These are phyloP conservation scores for Candida odintsovae DNA, from an alignment of 805 yeast genomes.

Conservation along the genomic window DNA sequence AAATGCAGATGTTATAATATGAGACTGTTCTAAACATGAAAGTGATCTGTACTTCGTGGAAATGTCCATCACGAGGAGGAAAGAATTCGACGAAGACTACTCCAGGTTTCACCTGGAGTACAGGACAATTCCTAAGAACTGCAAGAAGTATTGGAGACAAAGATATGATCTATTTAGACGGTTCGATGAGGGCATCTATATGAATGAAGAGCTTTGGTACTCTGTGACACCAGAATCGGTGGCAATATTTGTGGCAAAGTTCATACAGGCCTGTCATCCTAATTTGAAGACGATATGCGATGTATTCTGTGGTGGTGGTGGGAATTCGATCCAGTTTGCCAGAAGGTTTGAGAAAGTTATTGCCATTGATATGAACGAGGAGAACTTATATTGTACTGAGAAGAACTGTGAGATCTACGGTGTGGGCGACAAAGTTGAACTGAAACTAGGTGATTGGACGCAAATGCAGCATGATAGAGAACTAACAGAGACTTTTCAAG, in stretches of 20 bases:
- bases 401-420: conserved; percentile 65
- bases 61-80: background rate
- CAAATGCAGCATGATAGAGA: conserved; percentile 16
- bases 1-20: too few relatives aligned
- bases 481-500: conserved; percentile 2
- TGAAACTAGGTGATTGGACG: conserved; percentile 42
- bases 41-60: too few relatives aligned
- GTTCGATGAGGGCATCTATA: conserved; percentile 61
- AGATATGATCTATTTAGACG: conserved; percentile 55
- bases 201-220: conserved; percentile 76
- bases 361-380: conserved; percentile 56
- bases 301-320: conserved; percentile 85
- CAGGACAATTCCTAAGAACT: conserved; percentile 15
- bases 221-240: conserved; percentile 81
- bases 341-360: conserved; percentile 46
- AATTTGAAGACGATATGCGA: conserved; percentile 47
- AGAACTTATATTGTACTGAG: conserved; percentile 58
- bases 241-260: conserved; percentile 55
- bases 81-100: background rate
- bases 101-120: background rate
- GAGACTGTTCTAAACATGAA: too few relatives aligned
- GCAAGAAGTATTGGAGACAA: conserved; percentile 44
- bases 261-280: conserved; percentile 47
- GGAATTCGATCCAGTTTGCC: conserved; percentile 76
- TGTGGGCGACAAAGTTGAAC: conserved; percentile 45